Percentiles rank a stretch among this genome's conserved stretches.
phyloP scores from a whole-genome alignment of 169 alveolate species.

The Plasmodium gaboni region DNA sequence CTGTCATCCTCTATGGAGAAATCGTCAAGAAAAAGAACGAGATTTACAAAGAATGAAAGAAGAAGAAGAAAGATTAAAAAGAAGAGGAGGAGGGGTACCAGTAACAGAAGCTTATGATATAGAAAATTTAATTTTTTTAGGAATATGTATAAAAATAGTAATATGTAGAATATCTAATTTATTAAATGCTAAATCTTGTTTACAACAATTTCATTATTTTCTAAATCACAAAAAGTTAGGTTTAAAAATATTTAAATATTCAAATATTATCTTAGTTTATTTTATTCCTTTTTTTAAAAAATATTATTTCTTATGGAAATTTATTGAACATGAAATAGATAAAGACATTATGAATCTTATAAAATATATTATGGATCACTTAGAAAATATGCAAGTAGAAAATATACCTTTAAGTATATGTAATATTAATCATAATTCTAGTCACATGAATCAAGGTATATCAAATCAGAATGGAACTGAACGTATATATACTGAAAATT shows the following conservation, averaged over 20 bases:
- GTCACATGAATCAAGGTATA: background rate
- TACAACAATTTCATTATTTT: conserved; percentile 56
- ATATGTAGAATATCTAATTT: conserved; percentile 47
- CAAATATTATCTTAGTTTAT: conserved; percentile 34
- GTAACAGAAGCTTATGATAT: conserved; percentile 14
- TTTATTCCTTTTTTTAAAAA: conserved; percentile 65
- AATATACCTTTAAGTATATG: background rate
- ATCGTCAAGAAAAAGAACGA: background rate
- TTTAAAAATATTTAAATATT: conserved; percentile 32
- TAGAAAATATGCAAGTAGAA: conserved; percentile 21
- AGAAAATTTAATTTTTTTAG: conserved; percentile 29
- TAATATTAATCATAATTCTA: background rate
- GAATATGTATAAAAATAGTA: conserved; percentile 59
- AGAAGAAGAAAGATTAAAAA: conserved; percentile 1
- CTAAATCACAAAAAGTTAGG: conserved; percentile 35
- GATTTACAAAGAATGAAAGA: background rate
- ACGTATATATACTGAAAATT: background rate
- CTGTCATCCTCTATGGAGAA: background rate
- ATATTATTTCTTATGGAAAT: conserved; percentile 60
- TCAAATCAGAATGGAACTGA: background rate
- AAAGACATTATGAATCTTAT: conserved; percentile 28
- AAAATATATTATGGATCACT: conserved; percentile 18
- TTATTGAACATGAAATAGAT: conserved; percentile 66
- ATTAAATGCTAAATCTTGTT: conserved; percentile 43
- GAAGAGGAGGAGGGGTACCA: background rate